Base-by-base conservation (phyloP, 2,329 filamentous ascomycete species). In the Huntiella abstrusa region DNA sequence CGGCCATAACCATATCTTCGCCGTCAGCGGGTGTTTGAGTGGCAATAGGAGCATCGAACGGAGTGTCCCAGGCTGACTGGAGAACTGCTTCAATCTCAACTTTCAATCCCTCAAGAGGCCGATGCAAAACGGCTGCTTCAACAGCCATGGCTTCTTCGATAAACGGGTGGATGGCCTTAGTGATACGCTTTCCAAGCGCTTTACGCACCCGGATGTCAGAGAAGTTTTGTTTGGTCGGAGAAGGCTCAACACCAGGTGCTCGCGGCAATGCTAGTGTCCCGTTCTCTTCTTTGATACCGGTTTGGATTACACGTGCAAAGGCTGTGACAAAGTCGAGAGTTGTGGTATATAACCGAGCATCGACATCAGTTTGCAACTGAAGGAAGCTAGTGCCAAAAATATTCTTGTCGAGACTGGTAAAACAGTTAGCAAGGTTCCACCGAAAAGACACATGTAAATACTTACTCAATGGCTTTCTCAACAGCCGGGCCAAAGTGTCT, bases 171-270 rank as follows among this genome's bases (percentile, higher is more conserved):
- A 93, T 71, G 1, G 78, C 75, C 59, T 85, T 92, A 53, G 93
- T 71, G 51, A 95, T 93, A 19, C 86, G 76, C 61, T 92, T 94
- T 17, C 83, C 85, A n/a, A 93, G 66, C 54, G 80, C 82, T 55
- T 83, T 82, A 51, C 82, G 77, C 54, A 93, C 83, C 49, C 83
- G 82, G 50, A 85, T 75, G 55, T 93, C 85, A 49, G 62, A 65
- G 60, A 64, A 77, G 55, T 59, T 68, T 55, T 61, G 65, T 60
- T 65, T 77, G 52, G 52, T 64, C 54, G 55, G 67, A 52, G 56
- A 81, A 58, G 45, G 69, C 65, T 58, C 71, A 54, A 55, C 62
- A 4, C 55, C 51, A 33, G 64, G 62, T 19, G 53, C 44, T 16
- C 58, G 51, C 1, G 53, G 41, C 13, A 52, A 49, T 13, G 57